Evolutionary conservation across 495 filamentous ascomycete species (phyloP).

Genomic region (Penicillium verhagenii): DNA sequence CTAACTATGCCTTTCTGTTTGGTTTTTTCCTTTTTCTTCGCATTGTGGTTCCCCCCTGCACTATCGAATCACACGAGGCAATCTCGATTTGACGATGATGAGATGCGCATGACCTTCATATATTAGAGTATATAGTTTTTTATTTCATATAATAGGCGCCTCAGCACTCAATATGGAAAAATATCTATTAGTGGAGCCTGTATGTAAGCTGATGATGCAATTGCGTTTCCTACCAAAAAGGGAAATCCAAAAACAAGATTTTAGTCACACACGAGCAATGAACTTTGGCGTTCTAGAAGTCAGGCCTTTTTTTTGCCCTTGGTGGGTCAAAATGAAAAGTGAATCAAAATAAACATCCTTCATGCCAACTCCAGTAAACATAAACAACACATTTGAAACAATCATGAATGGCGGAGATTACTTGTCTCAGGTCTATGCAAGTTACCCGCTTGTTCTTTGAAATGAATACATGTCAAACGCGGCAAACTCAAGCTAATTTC

Average conservation of each 20-base stretch:
- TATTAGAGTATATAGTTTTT: too few relatives aligned
- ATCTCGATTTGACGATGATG: neutral
- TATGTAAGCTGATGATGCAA: neutral
- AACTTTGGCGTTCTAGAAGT: neutral
- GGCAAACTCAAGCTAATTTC: too few relatives aligned
- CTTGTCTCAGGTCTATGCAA: neutral
- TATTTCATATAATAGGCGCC: neutral
- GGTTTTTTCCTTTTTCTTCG: too few relatives aligned
- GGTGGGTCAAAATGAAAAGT: neutral
- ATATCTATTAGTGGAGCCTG: neutral
- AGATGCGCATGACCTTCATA: neutral
- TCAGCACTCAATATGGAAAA: neutral
- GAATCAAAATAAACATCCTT: neutral
- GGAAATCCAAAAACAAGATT: neutral
- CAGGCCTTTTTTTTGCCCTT: neutral
- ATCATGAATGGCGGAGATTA: neutral
- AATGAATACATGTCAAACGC: neutral
- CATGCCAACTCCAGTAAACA: too few relatives aligned
- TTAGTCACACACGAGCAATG: neutral
- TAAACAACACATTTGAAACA: neutral
- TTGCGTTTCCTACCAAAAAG: neutral
- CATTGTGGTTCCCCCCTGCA: constrained; percentile 2
- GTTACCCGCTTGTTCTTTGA: neutral
- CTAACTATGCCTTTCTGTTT: neutral
- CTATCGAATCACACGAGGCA: neutral